phyloP scores from a whole-genome alignment of 2,329 filamentous ascomycete genomes.

The Alternaria ventricosa region DNA sequence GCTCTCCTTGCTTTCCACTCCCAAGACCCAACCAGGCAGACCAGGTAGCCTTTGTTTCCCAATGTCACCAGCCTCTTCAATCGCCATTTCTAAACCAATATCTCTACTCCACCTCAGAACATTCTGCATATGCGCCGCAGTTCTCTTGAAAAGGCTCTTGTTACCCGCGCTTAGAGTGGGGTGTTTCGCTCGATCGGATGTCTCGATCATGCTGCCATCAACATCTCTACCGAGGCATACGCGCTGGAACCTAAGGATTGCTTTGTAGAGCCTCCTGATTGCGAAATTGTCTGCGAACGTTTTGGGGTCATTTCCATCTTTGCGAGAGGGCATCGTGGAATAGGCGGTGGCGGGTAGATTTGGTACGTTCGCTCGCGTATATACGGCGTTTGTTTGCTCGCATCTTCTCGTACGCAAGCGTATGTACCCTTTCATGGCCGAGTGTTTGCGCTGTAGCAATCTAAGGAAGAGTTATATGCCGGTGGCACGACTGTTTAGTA shows the following conservation, averaged over 20 bases:
- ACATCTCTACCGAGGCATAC: neutral
- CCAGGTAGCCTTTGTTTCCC: neutral
- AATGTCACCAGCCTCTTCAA: neutral
- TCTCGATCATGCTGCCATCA: neutral
- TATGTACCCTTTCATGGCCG: neutral
- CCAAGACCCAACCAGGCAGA: neutral
- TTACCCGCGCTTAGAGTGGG: neutral
- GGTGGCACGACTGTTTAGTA: neutral
- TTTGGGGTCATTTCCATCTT: neutral
- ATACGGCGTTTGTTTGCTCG: neutral
- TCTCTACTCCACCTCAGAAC: neutral
- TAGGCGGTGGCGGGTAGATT: neutral
- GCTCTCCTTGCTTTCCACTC: neutral
- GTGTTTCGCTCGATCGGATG: neutral
- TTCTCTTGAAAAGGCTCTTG: neutral
- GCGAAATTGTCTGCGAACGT: neutral
- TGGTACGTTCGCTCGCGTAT: neutral
- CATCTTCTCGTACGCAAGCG: neutral
- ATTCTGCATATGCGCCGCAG: neutral
- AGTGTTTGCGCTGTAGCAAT: neutral
- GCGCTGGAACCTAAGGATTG: neutral
- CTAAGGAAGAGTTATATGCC: no score
- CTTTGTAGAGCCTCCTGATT: neutral
- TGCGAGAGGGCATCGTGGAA: neutral
- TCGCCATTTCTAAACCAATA: neutral